These are phyloP conservation scores for Mesembryanthemum crystallinum DNA, from an alignment of 148 eudicot species.

Conservation along the genomic window DNA sequence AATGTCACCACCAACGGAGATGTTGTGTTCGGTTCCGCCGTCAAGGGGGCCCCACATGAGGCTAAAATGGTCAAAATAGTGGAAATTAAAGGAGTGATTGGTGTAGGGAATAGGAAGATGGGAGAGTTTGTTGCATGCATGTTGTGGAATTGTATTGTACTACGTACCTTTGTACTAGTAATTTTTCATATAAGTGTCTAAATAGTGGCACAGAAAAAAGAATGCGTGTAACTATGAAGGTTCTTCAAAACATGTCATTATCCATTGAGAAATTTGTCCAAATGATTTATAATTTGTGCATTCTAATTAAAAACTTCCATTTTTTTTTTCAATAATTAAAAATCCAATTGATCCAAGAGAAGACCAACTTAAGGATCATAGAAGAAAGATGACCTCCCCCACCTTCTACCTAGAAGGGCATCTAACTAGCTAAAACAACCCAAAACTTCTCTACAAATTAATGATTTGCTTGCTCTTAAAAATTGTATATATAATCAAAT, in stretches of 20 bases:
- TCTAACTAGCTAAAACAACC: no score
- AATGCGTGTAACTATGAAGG: not conserved
- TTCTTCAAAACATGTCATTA: conserved; percentile 9
- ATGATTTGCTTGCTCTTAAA: no score
- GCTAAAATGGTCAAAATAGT: conserved; percentile 29
- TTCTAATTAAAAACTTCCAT: no score
- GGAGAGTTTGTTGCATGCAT: not conserved
- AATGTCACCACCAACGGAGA: conserved; percentile 29
- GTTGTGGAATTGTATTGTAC: not conserved
- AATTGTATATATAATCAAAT: no score
- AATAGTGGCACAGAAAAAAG: not conserved
- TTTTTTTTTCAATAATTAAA: no score
- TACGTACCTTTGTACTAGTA: not conserved
- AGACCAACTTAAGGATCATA: no score
- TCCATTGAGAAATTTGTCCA: no score
- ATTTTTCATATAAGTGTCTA: not conserved
- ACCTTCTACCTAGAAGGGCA: no score
- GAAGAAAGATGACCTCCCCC: no score
- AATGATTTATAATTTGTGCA: no score
- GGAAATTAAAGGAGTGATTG: not conserved
- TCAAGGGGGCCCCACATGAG: conserved; percentile 32
- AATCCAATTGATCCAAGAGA: no score
- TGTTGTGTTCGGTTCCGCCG: conserved; percentile 31
- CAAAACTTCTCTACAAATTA: no score
- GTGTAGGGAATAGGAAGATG: not conserved